These are phyloP conservation scores for Gigaspora rosea DNA, from an alignment of 192 early-diverging fungal species.

Conservation along the genomic window DNA sequence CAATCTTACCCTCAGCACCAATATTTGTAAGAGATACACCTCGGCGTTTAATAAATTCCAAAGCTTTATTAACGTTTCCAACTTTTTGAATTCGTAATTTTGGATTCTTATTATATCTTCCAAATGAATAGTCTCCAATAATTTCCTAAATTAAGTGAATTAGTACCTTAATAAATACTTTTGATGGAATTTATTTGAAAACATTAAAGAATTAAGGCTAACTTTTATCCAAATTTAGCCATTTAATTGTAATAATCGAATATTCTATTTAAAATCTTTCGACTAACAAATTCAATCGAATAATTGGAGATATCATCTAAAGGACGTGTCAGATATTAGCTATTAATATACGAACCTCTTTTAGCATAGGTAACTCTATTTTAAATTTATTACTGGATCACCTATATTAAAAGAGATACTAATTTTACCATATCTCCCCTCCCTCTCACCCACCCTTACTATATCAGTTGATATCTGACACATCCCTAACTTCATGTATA, in stretches of 20 bases:
- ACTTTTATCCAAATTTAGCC: neutral
- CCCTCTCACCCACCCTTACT: too few relatives aligned
- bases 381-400: too few relatives aligned
- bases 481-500: neutral
- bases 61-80: conserved; percentile 92
- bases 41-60: conserved; percentile 88
- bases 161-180: neutral
- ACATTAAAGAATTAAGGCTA: neutral
- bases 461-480: too few relatives aligned
- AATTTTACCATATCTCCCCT: too few relatives aligned
- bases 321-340: too few relatives aligned
- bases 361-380: too few relatives aligned
- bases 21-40: conserved; percentile 92
- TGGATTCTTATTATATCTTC: conserved; percentile 85
- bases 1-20: conserved; percentile 78
- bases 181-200: neutral
- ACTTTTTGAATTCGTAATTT: conserved; percentile 92
- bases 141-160: conserved; percentile 66
- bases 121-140: conserved; percentile 87
- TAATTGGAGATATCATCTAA: too few relatives aligned
- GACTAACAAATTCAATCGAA: too few relatives aligned
- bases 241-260: too few relatives aligned
- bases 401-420: too few relatives aligned
- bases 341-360: too few relatives aligned
- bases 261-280: too few relatives aligned